Conservation (phyloP, 1,284 basidiomycete genomes). For the Phylloporus sp. region DNA sequence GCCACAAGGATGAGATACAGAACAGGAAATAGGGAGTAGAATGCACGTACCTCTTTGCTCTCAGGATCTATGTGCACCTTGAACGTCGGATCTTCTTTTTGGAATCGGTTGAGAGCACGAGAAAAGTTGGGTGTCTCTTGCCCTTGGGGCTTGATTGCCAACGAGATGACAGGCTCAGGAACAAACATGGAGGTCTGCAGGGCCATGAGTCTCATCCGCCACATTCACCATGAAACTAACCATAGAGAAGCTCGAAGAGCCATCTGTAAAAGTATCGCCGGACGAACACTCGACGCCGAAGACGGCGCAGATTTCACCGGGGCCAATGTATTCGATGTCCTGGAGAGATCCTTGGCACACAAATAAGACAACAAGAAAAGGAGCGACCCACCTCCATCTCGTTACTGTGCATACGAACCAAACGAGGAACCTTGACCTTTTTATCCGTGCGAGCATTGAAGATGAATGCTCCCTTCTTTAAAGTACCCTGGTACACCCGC, state of each 20-base stretch:
- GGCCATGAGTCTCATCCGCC: constrained; percentile 4
- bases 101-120: constrained; percentile 95
- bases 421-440: constrained; percentile 96
- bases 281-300: constrained; percentile 99
- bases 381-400: constrained; percentile 86
- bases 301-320: constrained; percentile 99
- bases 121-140: constrained; percentile 96
- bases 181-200: constrained; percentile 97
- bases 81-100: constrained; percentile 99
- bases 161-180: constrained; percentile 97
- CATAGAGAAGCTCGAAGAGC: constrained; percentile 87
- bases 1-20: constrained; percentile 2
- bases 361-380: not conserved
- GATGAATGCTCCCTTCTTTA: constrained; percentile 87
- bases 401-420: constrained; percentile 98
- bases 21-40: not conserved
- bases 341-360: constrained; percentile 31
- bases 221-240: constrained; percentile 45
- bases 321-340: constrained; percentile 93
- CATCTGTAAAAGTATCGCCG: constrained; percentile 98
- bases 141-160: constrained; percentile 91
- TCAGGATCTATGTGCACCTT: constrained; percentile 94
- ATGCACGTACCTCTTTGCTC: constrained; percentile 78
- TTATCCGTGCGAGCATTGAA: constrained; percentile 96
- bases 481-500: constrained; percentile 96